phyloP scores from a whole-genome alignment of 805 yeast species.

The Starmerella asiatica region DNA sequence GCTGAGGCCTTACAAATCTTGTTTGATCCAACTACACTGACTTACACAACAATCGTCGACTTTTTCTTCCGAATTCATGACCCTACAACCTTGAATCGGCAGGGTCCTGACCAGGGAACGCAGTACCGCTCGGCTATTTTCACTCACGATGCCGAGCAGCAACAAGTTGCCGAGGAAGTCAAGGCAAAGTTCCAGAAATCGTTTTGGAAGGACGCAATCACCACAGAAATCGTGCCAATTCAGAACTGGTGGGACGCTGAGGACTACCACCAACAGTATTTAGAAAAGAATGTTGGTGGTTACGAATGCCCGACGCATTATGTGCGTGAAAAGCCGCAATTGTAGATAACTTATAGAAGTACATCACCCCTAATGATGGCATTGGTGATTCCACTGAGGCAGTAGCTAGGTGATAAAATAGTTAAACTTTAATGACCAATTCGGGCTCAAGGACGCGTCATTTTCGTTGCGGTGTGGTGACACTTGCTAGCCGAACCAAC shows the following conservation, averaged over 20 bases:
- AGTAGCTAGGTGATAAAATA: too few species aligned
- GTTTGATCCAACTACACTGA: constrained; percentile 55
- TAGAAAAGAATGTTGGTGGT: constrained; percentile 68
- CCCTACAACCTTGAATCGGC: constrained; percentile 71
- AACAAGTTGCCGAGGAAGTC: constrained; percentile 31
- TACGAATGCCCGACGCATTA: constrained; percentile 86
- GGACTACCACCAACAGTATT: constrained; percentile 77
- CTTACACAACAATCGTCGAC: constrained; percentile 51
- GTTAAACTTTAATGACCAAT: too few species aligned
- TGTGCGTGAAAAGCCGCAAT: constrained; percentile 44
- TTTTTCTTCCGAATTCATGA: constrained; percentile 89
- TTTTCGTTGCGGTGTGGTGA: too few species aligned
- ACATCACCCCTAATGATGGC: too few species aligned
- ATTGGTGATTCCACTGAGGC: too few species aligned
- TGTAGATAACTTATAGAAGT: too few species aligned
- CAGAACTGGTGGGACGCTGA: constrained; percentile 82
- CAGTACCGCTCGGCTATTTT: constrained; percentile 83
- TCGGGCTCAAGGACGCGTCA: too few species aligned
- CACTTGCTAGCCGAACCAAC: too few species aligned
- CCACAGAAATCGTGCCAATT: constrained; percentile 57
- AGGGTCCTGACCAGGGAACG: constrained; percentile 81
- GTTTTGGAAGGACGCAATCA: constrained; percentile 63
- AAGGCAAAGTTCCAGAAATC: constrained; percentile 48
- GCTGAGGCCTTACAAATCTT: constrained; percentile 80
- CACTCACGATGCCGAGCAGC: constrained; percentile 43